Evolutionary conservation across 2,329 filamentous ascomycete species (phyloP), one percentile per base, ranked within the genome.

Genomic region (Colletotrichum melonis): DNA sequence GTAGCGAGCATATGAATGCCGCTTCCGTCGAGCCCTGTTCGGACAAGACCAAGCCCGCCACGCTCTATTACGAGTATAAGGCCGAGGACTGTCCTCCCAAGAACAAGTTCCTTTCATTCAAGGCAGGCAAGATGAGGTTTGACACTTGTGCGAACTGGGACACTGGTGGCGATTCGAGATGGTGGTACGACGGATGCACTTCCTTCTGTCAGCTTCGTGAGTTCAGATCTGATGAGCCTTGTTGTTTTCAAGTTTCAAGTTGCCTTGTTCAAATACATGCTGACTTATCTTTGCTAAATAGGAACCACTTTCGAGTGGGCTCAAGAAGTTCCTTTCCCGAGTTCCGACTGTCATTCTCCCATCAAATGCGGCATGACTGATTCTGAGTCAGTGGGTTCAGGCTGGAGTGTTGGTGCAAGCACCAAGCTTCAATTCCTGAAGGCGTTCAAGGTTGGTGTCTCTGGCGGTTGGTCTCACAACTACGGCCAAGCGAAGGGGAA

Each of bases 241-340:
- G 22, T 14, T 5, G 46, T 16, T 16, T 24, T 16, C 6, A 24
- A 19, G n/a, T 32, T 19, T 26, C 6, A 42, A 14, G 11, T 38
- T 38, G 30, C 1, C 8, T 28, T n/a, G 1, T 14, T 22, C 14
- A 3, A 49, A 2, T 6, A 26, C 3, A 22, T 28, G 42, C 32
- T 52, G 24, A 24, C 16, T 24, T 22, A 7, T 16, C 30, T 28
- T 8, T 14, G 7, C 1, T 19, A 12, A 9, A 16, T 2, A 71
- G 68, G 30, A 16, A 72, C 68, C 24, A 79, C 80, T 1, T 84
- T 76, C 24, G 67, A 74, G 12, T 77, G 69, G 66, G 74, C 68
- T 77, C 46, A 82, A 38, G 32, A 84, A 30, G 49, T 82, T 80
- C 82, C 82, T 79, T 72, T 83, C 79, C 80, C 67, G 79, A 77